These are phyloP conservation scores for Xylaria arbuscula DNA, from an alignment of 2,329 filamentous ascomycete genomes.

Conservation along the genomic window DNA sequence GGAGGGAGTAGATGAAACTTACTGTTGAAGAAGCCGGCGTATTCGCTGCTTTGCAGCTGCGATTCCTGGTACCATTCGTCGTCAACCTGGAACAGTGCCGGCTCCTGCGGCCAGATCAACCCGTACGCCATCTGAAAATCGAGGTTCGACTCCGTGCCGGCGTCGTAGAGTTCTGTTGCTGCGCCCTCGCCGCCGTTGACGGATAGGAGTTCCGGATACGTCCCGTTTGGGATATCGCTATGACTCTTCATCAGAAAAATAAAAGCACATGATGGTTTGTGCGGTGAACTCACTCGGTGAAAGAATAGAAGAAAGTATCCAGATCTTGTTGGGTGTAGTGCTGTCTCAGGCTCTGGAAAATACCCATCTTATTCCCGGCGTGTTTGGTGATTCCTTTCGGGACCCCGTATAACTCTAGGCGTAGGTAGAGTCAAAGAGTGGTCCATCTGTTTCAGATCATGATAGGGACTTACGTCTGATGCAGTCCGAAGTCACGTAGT, in stretches of 20 bases:
- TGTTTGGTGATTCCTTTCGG: slow-evolving; percentile 48
- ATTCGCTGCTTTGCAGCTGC: slow-evolving; percentile 41
- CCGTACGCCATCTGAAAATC: slow-evolving; percentile 62
- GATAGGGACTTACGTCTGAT: slow-evolving; percentile 41
- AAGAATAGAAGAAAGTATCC: slow-evolving; percentile 51
- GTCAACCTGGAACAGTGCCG: slow-evolving; percentile 59
- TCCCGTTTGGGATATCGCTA: slow-evolving; percentile 53
- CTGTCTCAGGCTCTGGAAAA: slow-evolving; percentile 56
- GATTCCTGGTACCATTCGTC: slow-evolving; percentile 55
- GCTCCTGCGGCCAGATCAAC: slow-evolving; percentile 63
- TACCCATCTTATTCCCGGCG: slow-evolving; percentile 54
- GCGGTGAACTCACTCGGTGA: slow-evolving; percentile 43
- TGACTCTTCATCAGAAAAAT: slow-evolving; percentile 13
- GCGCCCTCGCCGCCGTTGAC: slow-evolving; percentile 53
- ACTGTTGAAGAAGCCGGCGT: slow-evolving; percentile 51
- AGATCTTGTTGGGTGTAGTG: slow-evolving; percentile 56
- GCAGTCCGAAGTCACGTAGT: slow-evolving; percentile 47
- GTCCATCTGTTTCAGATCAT: not conserved
- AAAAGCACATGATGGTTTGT: not conserved
- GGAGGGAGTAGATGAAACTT: slow-evolving; percentile 10
- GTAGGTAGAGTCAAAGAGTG: not conserved
- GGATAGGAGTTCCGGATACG: slow-evolving; percentile 51
- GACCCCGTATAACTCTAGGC: slow-evolving; percentile 52
- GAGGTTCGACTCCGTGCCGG: slow-evolving; percentile 57
- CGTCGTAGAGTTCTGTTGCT: slow-evolving; percentile 41